Base-by-base conservation (phyloP, 352 stramenopile genomes). In the Globisporangium megalacanthum region DNA sequence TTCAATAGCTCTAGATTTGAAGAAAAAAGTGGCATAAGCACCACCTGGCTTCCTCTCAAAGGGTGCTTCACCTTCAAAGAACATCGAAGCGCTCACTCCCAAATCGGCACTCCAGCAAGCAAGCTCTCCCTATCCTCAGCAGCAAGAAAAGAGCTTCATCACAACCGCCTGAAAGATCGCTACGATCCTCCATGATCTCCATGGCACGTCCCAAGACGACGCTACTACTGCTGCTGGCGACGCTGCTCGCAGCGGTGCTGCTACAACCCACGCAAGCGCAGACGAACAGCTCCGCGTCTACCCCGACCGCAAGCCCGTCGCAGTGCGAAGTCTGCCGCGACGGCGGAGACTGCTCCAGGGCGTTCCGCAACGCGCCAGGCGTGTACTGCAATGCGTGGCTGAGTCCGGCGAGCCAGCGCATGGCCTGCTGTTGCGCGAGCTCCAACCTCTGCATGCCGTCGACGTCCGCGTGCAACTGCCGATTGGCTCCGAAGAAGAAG, bases 381-480 rank as follows among this genome's bases (percentile, higher is more conserved):
- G 39, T 77, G 53, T 89, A 69, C 60, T 89, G 79, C 61, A 70
- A 73, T 58, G 61, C 65, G 36, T 89, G 71, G 72, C 62, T 88
- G 15, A 70, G 70, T 64, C 33, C 52, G n/a, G 58, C 55, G 1
- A 67, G 46, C 41, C 60, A 70, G 20, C 60, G 61, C 20, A 63
- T 66, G 37, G 62, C 77, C 20, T 89, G 79, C 61, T 89, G 76
- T 65, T 86, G 76, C 47, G 62, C 79, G 22, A 58, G 56, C 56
- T 53, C 20, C 17, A 63, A 69, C 10, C 65, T 71, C 52, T 82
- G 70, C 55, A 37, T 50, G 14, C 57, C 59, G 14, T 70, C 45
- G 50, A 77, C 60, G 37, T 73, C 68, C 42, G 58, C 69, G 19
- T 89, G 77, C 68, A 61, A 64, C 19, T 85, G 69, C 62, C 25